These are phyloP conservation scores for Colletotrichum simmondsii DNA, from an alignment of 2,329 filamentous ascomycete species.

Conservation along the genomic window DNA sequence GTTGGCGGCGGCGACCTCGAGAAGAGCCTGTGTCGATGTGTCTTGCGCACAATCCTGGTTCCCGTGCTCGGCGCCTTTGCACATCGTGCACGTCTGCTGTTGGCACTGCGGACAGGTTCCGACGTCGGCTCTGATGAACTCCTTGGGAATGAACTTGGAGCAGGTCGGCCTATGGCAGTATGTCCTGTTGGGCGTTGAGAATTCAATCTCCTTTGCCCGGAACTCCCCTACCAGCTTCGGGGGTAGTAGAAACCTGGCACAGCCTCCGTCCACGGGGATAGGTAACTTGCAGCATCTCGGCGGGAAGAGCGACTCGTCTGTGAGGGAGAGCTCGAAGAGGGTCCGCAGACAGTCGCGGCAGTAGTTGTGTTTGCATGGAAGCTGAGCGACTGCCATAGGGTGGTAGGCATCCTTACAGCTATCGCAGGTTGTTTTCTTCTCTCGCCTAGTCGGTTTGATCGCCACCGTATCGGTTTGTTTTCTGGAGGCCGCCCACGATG, in stretches of 20 bases:
- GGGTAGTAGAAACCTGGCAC: not conserved
- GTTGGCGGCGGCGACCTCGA: conserved; percentile 51
- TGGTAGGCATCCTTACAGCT: not conserved
- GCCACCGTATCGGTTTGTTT: too few relatives aligned
- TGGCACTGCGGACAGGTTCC: conserved; percentile 56
- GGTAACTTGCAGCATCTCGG: conserved; percentile 61
- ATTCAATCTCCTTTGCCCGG: conserved; percentile 58
- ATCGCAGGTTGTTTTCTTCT: not conserved
- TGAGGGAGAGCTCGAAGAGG: conserved; percentile 56
- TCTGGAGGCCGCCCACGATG: conserved; percentile 11
- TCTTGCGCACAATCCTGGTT: conserved; percentile 60
- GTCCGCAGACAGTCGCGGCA: conserved; percentile 58
- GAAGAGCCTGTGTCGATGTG: conserved; percentile 47
- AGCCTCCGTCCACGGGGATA: conserved; percentile 47
- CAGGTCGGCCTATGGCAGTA: conserved; percentile 62
- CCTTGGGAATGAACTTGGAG: conserved; percentile 55
- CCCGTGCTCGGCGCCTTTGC: conserved; percentile 59
- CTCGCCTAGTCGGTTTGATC: not conserved
- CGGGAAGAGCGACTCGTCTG: conserved; percentile 64
- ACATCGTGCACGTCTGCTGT: conserved; percentile 58
- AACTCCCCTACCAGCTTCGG: not conserved
- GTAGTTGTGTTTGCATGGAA: conserved; percentile 59
- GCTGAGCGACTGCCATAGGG: conserved; percentile 1
- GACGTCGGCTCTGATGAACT: conserved; percentile 43
- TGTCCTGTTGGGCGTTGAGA: conserved; percentile 55